Conservation (phyloP, 1,284 basidiomycete genomes). For the Rhodotorula sp. region DNA sequence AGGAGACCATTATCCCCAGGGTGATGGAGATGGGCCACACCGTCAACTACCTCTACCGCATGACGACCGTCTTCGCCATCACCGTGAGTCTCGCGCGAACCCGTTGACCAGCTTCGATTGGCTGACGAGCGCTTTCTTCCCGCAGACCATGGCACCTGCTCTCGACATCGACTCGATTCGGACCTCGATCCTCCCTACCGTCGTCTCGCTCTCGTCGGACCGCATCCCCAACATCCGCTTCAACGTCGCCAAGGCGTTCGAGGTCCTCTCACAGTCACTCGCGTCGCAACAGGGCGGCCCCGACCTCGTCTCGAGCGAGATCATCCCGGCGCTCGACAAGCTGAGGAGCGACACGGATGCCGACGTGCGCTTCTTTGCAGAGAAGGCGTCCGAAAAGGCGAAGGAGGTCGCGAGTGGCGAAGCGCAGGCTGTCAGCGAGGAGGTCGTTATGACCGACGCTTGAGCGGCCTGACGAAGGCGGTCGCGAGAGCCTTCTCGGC, state of each 20-base stretch:
- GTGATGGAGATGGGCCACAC: conserved; percentile 97
- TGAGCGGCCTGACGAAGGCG: background rate
- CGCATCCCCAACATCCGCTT: conserved; percentile 99
- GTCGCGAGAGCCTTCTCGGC: too few species aligned
- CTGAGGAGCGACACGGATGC: conserved; percentile 89
- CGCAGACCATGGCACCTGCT: conserved; percentile 89
- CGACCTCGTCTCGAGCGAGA: conserved; percentile 67
- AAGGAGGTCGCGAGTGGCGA: conserved; percentile 33
- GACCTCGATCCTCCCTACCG: conserved; percentile 79
- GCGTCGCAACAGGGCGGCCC: conserved; percentile 66
- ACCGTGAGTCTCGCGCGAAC: conserved; percentile 76
- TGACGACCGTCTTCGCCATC: conserved; percentile 99
- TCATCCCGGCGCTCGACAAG: conserved; percentile 79
- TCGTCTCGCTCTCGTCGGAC: conserved; percentile 80
- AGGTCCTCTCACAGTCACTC: conserved; percentile 65
- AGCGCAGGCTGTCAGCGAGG: conserved; percentile 21
- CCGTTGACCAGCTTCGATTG: too few species aligned
- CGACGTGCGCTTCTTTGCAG: conserved; percentile 77
- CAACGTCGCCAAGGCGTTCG: conserved; percentile 93
- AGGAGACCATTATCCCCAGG: conserved; percentile 90
- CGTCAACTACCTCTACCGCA: conserved; percentile 95
- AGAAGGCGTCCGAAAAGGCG: conserved; percentile 47
- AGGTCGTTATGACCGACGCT: conserved; percentile 39
- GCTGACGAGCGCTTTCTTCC: background rate
- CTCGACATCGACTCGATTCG: conserved; percentile 80